Base-by-base conservation (phyloP, 2,329 filamentous ascomycete genomes). In the Aspergillus candidus region DNA sequence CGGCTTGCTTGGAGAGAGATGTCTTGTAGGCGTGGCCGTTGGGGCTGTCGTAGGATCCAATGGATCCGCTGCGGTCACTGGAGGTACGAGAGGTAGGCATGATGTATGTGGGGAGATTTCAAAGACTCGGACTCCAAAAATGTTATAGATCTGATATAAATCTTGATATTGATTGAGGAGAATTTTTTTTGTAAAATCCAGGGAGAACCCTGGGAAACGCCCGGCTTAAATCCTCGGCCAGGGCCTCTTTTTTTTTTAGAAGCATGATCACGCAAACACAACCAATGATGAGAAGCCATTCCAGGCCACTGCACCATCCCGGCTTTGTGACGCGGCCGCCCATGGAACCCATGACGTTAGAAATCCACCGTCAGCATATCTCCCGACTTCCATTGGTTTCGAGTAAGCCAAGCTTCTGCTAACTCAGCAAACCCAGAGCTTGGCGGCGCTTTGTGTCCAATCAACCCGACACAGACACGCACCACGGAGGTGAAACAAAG, bases 1-100 rank as follows among this genome's bases (percentile, higher is more conserved):
- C 88, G 30, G 88, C 85, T 73, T 93, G 94, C 64, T 76, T 83
- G 55, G 86, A 82, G 56, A 88, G 41, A 12, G 58, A 56, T 4
- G 44, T 52, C 38, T 56, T 46, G 32, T 49, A 38, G 32, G 32
- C 42, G 30, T 47, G 47, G 10, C 45, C 46, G 35, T 41, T 58
- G 22, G 47, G 52, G 43, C 50, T 51, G 6, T 55, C 49, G 3
- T 52, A 46, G n/a, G 54, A 58, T 15, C 54, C 35, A 27, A 59
- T 44, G 4, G 57, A 60, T 37, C 51, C 54, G 29, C 49, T 50
- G 31, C 49, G 51, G 14, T 58, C 51, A 38, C 54, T 60, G 29
- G 58, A 55, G 8, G 51, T 27, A 36, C 53, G 43, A 30, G 51
- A 53, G 13, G 53, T 47, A 4, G 39, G 22, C 58, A 60, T 60